Percentiles rank a stretch among this genome's conserved stretches.
These are phyloP conservation scores for Colletotrichum sp. DNA, from an alignment of 2,329 filamentous ascomycete genomes.

Conservation along the genomic window DNA sequence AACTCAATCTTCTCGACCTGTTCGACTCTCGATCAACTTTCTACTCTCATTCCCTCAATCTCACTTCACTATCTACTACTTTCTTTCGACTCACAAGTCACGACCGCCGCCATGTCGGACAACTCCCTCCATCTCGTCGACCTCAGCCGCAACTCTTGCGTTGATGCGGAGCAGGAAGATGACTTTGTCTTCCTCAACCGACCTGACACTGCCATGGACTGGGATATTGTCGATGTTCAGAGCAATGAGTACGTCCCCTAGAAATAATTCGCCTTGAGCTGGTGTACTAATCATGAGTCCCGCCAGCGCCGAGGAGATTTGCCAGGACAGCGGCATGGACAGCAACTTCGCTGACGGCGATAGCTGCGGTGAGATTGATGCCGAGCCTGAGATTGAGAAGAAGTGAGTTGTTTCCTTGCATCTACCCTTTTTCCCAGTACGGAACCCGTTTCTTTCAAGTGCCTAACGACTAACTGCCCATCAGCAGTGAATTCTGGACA, in stretches of 20 bases:
- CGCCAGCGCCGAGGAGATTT: background rate
- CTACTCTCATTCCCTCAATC: background rate
- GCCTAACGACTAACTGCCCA: background rate
- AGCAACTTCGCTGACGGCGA: background rate
- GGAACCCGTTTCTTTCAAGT: background rate
- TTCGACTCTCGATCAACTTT: background rate
- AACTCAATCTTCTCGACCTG: background rate
- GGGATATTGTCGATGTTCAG: background rate
- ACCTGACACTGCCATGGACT: background rate
- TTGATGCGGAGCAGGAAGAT: background rate
- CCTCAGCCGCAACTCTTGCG: background rate
- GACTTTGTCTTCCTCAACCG: background rate
- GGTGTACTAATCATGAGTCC: background rate
- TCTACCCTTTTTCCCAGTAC: background rate
- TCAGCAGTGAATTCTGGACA: background rate
- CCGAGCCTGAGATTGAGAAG: background rate
- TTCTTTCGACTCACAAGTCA: background rate
- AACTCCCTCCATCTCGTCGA: background rate
- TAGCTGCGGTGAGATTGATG: accelerated
- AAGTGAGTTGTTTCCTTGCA: background rate
- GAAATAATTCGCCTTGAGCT: background rate
- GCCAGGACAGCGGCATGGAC: background rate
- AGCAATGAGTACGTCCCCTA: background rate
- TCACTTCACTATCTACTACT: background rate
- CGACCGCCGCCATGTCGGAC: background rate